Base-by-base conservation (phyloP, 225 moss, liverwort and hornwort species). In the Anthoceros angustus region DNA sequence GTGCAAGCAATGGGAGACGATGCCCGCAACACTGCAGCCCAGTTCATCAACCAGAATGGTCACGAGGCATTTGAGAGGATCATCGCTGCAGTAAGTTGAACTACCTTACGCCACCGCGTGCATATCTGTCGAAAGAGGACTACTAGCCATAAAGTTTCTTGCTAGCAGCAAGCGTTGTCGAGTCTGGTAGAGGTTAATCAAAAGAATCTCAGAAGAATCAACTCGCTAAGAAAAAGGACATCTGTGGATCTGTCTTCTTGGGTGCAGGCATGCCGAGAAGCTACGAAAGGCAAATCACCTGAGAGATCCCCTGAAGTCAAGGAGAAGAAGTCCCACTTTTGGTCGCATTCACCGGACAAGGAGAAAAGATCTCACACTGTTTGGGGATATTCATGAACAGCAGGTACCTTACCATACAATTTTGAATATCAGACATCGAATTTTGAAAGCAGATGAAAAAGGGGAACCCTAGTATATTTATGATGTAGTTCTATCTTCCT, bases 11-110 rank as follows among this genome's bases (percentile, higher is more conserved):
- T 55, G 55, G 23, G 55, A 5, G n/a, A 18, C n/a, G 23, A 18
- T 18, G 55, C 55, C 0, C 55, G 55, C 12, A 55, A 23, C 23
- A 18, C 55, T 55, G 55, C 23, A 9, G 55, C 55, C 12, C 55
- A 55, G 55, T 55, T 18, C 55, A 55, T 55, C 14, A 55, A 20
- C 23, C n/a, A 55, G n/a, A 55, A 55, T 55, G 55, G 55, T 20
- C 55, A 55, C 55, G 55, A 55, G 18, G 55, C 55, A 18, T 55
- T 55, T 55, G 55, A 55, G 55, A 55, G 55, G n/a, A 55, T 55
- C 8, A 55, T 55, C 2, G 18, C 55, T 55, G 55, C 55, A 0
- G 55, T 55, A 55, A 55, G 55, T 55, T 55, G 55, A 15, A 2
- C 10, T 55, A 15, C 18, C 46, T 32, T 32, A 32, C 32, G 32